Evolutionary conservation across 2,329 filamentous ascomycete genomes (phyloP).

Genomic region (Penicillium sclerotiorum): DNA sequence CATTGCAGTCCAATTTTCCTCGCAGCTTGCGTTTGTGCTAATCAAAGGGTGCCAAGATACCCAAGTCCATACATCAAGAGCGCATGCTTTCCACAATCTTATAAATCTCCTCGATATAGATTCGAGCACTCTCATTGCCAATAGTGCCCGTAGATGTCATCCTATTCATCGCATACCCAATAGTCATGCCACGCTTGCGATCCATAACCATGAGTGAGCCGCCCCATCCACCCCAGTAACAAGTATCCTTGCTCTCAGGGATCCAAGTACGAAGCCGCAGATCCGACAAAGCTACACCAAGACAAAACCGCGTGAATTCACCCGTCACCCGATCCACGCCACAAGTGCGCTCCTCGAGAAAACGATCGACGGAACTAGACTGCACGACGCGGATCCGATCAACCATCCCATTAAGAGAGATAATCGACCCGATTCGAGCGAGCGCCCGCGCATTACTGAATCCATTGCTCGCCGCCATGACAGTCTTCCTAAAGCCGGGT

Average conservation of each 20-base stretch:
- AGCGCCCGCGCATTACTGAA: constrained; percentile 50
- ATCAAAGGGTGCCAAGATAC: too few species aligned
- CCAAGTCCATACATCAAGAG: too few species aligned
- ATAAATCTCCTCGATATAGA: constrained; percentile 39
- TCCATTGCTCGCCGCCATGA: constrained; percentile 50
- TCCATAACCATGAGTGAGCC: constrained; percentile 51
- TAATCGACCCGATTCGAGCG: constrained; percentile 45
- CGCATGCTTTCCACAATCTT: constrained; percentile 14
- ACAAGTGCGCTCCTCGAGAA: constrained; percentile 49
- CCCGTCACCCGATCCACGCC: constrained; percentile 47
- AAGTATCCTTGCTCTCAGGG: constrained; percentile 35
- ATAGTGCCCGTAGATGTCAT: constrained; percentile 36
- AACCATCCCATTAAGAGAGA: constrained; percentile 37
- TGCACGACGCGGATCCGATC: constrained; percentile 41
- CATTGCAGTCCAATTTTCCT: too few species aligned
- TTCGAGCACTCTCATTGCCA: constrained; percentile 31
- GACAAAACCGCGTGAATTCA: constrained; percentile 42
- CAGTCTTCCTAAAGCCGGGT: constrained; percentile 41
- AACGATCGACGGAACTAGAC: constrained; percentile 46
- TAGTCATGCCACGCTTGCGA: constrained; percentile 44
- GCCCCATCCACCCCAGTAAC: constrained; percentile 52
- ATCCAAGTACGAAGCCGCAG: constrained; percentile 29
- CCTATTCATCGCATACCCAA: constrained; percentile 52
- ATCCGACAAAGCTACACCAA: constrained; percentile 45
- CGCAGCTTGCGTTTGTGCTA: too few species aligned